A percentile compares a stretch with the other conserved stretches of the same genome.
Evolutionary conservation across 2,329 filamentous ascomycete species (phyloP).

Genomic region (Fusarium stilboides): DNA sequence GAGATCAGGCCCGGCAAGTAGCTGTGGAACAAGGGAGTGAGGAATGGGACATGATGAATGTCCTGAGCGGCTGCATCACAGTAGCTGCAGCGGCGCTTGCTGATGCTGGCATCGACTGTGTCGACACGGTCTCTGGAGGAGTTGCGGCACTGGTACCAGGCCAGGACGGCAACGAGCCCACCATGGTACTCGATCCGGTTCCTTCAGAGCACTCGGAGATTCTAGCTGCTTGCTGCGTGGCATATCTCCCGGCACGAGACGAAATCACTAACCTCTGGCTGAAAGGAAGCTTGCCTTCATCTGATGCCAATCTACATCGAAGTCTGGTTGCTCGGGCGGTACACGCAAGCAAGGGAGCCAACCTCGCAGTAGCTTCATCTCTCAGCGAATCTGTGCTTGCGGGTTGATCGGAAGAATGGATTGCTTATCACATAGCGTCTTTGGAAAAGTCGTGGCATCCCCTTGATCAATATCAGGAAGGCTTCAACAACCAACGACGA

Average conservation of each 20-base stretch:
- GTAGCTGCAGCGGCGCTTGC: constrained; percentile 93
- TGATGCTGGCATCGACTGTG: constrained; percentile 95
- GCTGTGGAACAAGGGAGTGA: constrained; percentile 68
- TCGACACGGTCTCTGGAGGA: constrained; percentile 90
- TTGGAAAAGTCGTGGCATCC: not conserved
- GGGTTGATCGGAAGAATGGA: constrained; percentile 23
- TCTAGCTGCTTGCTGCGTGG: constrained; percentile 88
- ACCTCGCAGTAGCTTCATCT: constrained; percentile 52
- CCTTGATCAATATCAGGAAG: not conserved
- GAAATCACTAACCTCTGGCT: constrained; percentile 97
- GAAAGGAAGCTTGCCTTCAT: constrained; percentile 75
- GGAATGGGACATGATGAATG: constrained; percentile 91
- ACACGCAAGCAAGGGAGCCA: constrained; percentile 58
- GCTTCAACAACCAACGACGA: not conserved
- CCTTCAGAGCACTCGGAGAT: constrained; percentile 85
- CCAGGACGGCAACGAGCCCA: constrained; percentile 54
- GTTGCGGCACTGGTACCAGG: constrained; percentile 82
- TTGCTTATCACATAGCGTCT: not conserved
- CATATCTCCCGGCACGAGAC: constrained; percentile 87
- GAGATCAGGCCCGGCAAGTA: constrained; percentile 81
- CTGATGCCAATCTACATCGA: constrained; percentile 53
- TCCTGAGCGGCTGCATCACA: constrained; percentile 91
- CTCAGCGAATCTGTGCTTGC: constrained; percentile 56
- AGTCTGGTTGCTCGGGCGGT: constrained; percentile 59
- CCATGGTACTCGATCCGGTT: constrained; percentile 83